phyloP scores from a whole-genome alignment of 2,329 filamentous ascomycete species.

The Exutisphaerella laricina region DNA sequence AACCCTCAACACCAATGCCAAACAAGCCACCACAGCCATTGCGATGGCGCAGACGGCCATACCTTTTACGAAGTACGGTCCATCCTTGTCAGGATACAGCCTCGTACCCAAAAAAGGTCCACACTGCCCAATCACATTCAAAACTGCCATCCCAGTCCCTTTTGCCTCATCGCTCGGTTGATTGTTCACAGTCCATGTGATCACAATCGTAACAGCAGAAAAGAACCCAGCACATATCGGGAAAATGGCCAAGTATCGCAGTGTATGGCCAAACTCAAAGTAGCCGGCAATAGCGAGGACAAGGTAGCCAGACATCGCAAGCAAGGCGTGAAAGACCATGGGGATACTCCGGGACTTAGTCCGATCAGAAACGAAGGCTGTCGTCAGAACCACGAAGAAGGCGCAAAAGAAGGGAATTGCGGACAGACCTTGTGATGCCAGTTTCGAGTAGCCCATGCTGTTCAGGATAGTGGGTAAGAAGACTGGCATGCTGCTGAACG shows the following conservation, averaged over 20 bases:
- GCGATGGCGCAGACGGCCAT: slow-evolving; percentile 48
- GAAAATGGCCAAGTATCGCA: slow-evolving; percentile 70
- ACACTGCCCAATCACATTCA: slow-evolving; percentile 77
- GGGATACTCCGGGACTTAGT: slow-evolving; percentile 57
- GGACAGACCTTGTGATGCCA: slow-evolving; percentile 68
- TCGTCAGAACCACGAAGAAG: slow-evolving; percentile 65
- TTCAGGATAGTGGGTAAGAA: slow-evolving; percentile 63
- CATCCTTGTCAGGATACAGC: slow-evolving; percentile 49
- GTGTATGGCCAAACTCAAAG: slow-evolving; percentile 25
- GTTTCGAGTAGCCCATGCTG: slow-evolving; percentile 63
- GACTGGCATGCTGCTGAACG: slow-evolving; percentile 80
- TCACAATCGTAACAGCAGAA: slow-evolving; percentile 73
- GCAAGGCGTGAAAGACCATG: slow-evolving; percentile 62
- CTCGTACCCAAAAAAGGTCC: slow-evolving; percentile 59
- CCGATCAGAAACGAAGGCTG: slow-evolving; percentile 67
- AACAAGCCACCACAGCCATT: slow-evolving; percentile 44
- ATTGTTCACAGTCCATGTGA: slow-evolving; percentile 88
- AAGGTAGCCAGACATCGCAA: slow-evolving; percentile 53
- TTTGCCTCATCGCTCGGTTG: slow-evolving; percentile 63
- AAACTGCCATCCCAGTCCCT: slow-evolving; percentile 69
- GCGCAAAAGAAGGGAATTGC: slow-evolving; percentile 76
- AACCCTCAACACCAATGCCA: slow-evolving; percentile 41
- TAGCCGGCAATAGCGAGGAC: slow-evolving; percentile 41
- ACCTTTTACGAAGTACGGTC: slow-evolving; percentile 45
- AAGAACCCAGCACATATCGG: slow-evolving; percentile 78